Conservation (phyloP, 2,329 filamentous ascomycete species). For the Exophiala dermatitidis region DNA sequence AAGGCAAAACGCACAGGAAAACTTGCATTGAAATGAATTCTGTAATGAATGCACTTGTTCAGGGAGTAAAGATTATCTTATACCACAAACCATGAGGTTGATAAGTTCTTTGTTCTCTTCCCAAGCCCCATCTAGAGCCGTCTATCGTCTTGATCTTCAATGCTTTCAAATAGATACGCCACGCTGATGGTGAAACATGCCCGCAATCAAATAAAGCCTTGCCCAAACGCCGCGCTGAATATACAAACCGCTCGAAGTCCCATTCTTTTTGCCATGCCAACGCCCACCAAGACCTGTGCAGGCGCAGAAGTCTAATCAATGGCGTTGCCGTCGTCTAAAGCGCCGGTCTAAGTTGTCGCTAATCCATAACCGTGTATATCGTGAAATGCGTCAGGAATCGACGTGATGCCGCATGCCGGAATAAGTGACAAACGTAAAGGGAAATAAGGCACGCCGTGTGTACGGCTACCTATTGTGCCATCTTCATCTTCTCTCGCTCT, state of each 20-base stretch:
- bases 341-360: slow-evolving; percentile 3
- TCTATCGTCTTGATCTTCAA: slow-evolving; percentile 13
- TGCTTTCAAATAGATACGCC: neutral
- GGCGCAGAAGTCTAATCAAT: neutral
- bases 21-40: neutral
- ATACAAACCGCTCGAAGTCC: neutral
- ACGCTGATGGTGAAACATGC: neutral
- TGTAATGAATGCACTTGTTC: neutral
- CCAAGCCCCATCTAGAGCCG: neutral
- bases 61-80: neutral
- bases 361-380: slow-evolving; percentile 9
- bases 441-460: slow-evolving; percentile 5
- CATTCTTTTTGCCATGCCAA: neutral
- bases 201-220: neutral
- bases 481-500: slow-evolving; percentile 59
- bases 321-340: neutral
- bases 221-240: slow-evolving; percentile 6
- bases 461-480: slow-evolving; percentile 12
- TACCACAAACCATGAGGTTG: neutral
- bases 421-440: neutral
- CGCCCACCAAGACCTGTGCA: neutral
- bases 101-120: neutral
- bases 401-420: neutral
- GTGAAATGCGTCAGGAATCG: slow-evolving; percentile 1
- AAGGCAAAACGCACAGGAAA: neutral